Percentiles rank a stretch among this genome's conserved stretches.
Evolutionary conservation across 352 stramenopile species (phyloP).

Genomic region (Porosira glacialis): DNA sequence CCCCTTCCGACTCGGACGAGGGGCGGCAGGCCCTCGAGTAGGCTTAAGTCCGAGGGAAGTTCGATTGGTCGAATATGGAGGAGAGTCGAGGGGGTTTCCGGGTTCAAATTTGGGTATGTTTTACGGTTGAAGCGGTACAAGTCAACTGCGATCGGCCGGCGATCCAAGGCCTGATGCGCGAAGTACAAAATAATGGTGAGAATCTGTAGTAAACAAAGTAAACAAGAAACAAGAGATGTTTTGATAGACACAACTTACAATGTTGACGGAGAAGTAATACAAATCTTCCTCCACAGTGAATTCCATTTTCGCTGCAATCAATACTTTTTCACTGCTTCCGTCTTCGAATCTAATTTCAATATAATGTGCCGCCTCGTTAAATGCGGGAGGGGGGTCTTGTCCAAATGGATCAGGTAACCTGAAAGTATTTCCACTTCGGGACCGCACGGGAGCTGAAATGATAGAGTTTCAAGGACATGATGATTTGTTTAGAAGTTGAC

Average conservation of each 20-base stretch:
- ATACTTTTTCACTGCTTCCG: slow-evolving; percentile 6
- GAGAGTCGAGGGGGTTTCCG: no score
- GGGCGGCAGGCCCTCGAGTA: slow-evolving; percentile 13
- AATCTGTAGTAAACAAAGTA: slow-evolving; percentile 24
- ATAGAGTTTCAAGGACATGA: no score
- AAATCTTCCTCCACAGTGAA: slow-evolving; percentile 14
- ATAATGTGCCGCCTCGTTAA: slow-evolving; percentile 25
- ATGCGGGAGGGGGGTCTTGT: slow-evolving; percentile 7
- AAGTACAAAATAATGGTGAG: slow-evolving; percentile 19
- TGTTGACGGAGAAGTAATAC: slow-evolving; percentile 43
- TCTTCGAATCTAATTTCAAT: slow-evolving; percentile 30
- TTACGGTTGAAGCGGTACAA: no score
- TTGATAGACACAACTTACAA: slow-evolving; percentile 21
- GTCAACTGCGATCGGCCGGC: no score
- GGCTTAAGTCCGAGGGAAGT: slow-evolving; percentile 6
- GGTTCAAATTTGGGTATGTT: no score
- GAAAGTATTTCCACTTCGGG: no score
- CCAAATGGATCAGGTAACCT: slow-evolving; percentile 29
- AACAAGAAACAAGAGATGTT: slow-evolving; percentile 13
- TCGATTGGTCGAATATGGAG: slow-evolving; percentile 26
- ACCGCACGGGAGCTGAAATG: no score
- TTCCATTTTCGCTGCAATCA: slow-evolving; percentile 28
- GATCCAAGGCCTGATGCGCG: slow-evolving; percentile 14
- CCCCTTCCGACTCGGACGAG: slow-evolving; percentile 21
- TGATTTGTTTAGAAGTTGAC: no score